Evolutionary conservation across 768 basidiomycete genomes (phyloP).

Genomic region (Boletales sp.): DNA sequence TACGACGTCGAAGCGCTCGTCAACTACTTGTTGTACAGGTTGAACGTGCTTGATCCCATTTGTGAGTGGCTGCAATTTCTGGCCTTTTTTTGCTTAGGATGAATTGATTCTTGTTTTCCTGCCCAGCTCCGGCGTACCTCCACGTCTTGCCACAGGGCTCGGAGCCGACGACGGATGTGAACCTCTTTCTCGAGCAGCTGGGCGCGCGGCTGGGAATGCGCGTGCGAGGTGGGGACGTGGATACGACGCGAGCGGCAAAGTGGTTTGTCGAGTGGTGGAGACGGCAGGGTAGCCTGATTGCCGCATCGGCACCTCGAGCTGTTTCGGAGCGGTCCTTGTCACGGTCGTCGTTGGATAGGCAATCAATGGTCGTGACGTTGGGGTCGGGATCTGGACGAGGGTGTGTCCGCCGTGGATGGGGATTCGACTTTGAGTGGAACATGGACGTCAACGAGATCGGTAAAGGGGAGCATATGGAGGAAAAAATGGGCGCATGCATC

Average conservation of each 20-base stretch:
- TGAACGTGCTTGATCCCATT: conserved; percentile 73
- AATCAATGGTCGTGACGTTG: no score
- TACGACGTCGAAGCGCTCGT: conserved; percentile 84
- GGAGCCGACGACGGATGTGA: conserved; percentile 56
- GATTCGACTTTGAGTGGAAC: conserved; percentile 81
- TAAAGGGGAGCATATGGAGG: conserved; percentile 40
- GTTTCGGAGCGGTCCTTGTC: conserved; percentile 2
- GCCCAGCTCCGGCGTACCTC: conserved; percentile 68
- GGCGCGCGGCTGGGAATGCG: conserved; percentile 81
- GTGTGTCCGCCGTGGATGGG: conserved; percentile 62
- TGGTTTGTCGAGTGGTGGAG: conserved; percentile 92
- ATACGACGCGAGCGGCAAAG: conserved; percentile 66
- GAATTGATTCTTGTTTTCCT: neutral
- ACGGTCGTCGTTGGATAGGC: neutral
- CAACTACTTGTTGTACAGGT: conserved; percentile 79
- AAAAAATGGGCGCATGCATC: conserved; percentile 70
- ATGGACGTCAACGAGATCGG: conserved; percentile 11
- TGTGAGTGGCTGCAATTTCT: conserved; percentile 42
- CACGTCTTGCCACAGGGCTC: conserved; percentile 52
- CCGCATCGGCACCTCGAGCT: conserved; percentile 40
- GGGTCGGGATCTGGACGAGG: neutral
- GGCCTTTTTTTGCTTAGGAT: conserved; percentile 2
- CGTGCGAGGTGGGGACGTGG: conserved; percentile 67
- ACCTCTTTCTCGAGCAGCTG: conserved; percentile 65
- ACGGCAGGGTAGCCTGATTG: conserved; percentile 58